Evolutionary conservation across 2,329 filamentous ascomycete genomes (phyloP), one percentile per base, ranked within the genome.

Genomic region (Microsporum ferrugineum): DNA sequence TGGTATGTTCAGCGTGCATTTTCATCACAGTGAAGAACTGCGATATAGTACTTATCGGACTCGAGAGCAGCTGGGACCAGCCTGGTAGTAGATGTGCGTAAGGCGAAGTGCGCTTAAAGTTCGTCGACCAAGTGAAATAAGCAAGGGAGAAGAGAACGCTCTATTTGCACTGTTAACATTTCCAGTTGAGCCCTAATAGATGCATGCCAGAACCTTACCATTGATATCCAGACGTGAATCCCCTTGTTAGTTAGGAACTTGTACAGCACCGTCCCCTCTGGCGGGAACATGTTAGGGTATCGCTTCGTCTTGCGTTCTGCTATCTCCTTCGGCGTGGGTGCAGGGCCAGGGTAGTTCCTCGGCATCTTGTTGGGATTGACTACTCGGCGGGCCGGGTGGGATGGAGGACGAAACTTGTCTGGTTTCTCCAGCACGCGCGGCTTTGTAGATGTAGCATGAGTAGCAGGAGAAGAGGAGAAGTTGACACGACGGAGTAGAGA

Each of bases 251-350:
- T 85, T 71, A 95, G 79, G 73, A 97, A 91, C 83, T 87, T 91
- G 73, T 92, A 83, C 76, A 88, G 82, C 74, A 89, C 90, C 0
- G 88, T 89, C 4, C 90, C 89, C 70, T 87, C 80, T 0, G 91
- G 86, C 55, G 92, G 88, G 80, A 95, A 91, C 82, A 95, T 86
- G 68, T 91, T 87, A 0, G 94, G 94, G 72, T 97, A 97, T 65
- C 88, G 79, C 73, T 83, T 88, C 65, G 76, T 82, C 66, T 79
- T 81, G 78, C 89, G 89, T 63, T 80, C 81, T 64, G 82, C 77
- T 58, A 79, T 76, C 73, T 95, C 87, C 58, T 85, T 81, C 23
- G 80, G 77, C 14, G 83, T 85, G 63, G 91, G 76, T 27, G 83
- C 76, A 17, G 89, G 88, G 41, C 90, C 91, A 0, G 77, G 75